Evolutionary conservation across 2,329 filamentous ascomycete species (phyloP), one percentile per base, ranked within the genome.

Genomic region (Fusarium kyushuense): DNA sequence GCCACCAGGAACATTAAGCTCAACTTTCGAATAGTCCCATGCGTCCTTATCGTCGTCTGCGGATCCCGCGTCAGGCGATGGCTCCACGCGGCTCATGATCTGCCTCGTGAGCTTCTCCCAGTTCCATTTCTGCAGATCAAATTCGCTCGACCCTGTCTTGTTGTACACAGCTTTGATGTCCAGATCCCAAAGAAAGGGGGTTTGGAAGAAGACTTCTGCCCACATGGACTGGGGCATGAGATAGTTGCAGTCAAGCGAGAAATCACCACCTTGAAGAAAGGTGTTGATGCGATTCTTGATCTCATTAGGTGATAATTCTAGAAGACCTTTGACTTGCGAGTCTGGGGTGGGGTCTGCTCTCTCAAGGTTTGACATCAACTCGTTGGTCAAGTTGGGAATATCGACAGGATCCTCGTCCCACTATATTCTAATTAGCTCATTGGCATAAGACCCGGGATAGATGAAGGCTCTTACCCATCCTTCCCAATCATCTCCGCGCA

Each of bases 381-480:
- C 1, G 1, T 21, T n/a, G 7, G 58, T 61, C 7, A 61, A 51
- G 12, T 61, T 23, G 3, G 27, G 32, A 23, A 58, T 58, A 4
- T 40, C n/a, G 9, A 58, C n/a, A 21, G 58, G 54, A 12, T 58
- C 2, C 7, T 45, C 21, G 8, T 51, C 45, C 58, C 58, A 61
- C 58, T 61, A 14, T 61, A 14, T 32, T 14, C 4, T 5, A 14
- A 3, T 58, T 21, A 60, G n/a, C 29, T 2, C 7, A 33, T 17
- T 6, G 21, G n/a, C 1, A 14, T 9, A 7, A 13, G 2, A 38
- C n/a, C n/a, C n/a, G n/a, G n/a, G n/a, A 6, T 2, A 0, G 11
- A 43, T 25, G 29, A n/a, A n/a, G n/a, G n/a, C n/a, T n/a, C n/a
- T n/a, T n/a, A 60, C 57, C 57, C 52, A 60, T 32, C 52, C 57